phyloP scores from a whole-genome alignment of 371 early-diverging fungal species.

The Apophysomyces variabilis region DNA sequence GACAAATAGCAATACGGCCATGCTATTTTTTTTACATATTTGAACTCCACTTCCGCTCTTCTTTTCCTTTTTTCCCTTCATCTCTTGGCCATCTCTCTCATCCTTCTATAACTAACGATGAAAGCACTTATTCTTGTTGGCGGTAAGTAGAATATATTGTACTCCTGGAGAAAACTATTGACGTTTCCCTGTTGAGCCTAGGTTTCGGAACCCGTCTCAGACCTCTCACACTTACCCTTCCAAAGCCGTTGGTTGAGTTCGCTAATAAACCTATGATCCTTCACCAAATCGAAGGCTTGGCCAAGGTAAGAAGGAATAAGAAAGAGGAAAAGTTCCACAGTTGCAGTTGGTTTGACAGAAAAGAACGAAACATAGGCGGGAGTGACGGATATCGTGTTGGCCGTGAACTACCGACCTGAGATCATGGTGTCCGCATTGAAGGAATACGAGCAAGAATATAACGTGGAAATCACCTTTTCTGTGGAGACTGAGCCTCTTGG shows the following conservation, averaged over 20 bases:
- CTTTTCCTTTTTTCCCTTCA: slow-evolving; percentile 20
- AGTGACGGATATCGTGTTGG: slow-evolving; percentile 97
- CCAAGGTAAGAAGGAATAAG: slow-evolving; percentile 68
- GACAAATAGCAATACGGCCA: slow-evolving; percentile 10
- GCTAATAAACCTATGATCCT: slow-evolving; percentile 99
- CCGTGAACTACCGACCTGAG: slow-evolving; percentile 99
- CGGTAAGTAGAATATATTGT: slow-evolving; percentile 59
- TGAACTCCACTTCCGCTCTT: slow-evolving; percentile 17
- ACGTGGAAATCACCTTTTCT: slow-evolving; percentile 96
- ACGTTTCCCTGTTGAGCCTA: slow-evolving; percentile 28
- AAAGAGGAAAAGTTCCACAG: background rate
- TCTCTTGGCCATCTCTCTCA: slow-evolving; percentile 16
- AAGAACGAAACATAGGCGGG: slow-evolving; percentile 74
- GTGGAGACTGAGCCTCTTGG: slow-evolving; percentile 98
- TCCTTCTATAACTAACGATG: slow-evolving; percentile 55
- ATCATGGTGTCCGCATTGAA: slow-evolving; percentile 90
- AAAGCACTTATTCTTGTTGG: slow-evolving; percentile 99
- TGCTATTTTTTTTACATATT: slow-evolving; percentile 17
- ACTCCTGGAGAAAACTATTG: background rate
- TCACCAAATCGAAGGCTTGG: slow-evolving; percentile 99
- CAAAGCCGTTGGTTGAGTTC: slow-evolving; percentile 99
- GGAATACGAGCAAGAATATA: slow-evolving; percentile 89
- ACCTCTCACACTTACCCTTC: slow-evolving; percentile 97
- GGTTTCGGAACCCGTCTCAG: slow-evolving; percentile 99
- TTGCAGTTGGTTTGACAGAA: background rate